A percentile compares a stretch with the other conserved stretches of the same genome.
Evolutionary conservation across 768 basidiomycete genomes (phyloP).

Genomic region (Trichaptum fuscoviolaceum): DNA sequence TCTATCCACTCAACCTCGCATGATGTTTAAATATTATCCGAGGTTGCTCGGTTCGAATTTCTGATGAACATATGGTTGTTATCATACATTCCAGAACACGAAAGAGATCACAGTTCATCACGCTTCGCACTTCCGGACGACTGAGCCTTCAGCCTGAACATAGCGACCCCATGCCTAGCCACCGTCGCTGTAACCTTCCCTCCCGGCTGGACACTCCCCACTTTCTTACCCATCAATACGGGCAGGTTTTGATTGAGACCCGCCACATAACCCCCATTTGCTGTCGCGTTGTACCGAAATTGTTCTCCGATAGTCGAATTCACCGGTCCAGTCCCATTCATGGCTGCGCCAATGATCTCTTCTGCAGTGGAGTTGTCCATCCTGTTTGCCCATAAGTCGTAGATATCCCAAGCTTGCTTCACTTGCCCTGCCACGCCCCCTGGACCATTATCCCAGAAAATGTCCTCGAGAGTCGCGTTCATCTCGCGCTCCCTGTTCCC

Average conservation of each 20-base stretch:
- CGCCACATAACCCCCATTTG: not conserved
- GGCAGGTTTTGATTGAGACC: slow-evolving; percentile 3
- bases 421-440: slow-evolving; percentile 5
- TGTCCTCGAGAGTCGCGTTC: slow-evolving; percentile 9
- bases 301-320: not conserved
- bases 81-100: no score
- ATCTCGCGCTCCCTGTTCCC: slow-evolving; percentile 5
- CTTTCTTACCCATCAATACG: slow-evolving; percentile 5
- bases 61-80: no score
- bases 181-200: slow-evolving; percentile 5
- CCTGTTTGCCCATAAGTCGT: slow-evolving; percentile 9
- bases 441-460: slow-evolving; percentile 7
- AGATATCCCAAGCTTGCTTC: slow-evolving; percentile 7
- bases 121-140: not conserved
- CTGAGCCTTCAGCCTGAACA: slow-evolving; percentile 7
- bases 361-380: slow-evolving; percentile 6
- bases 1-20: no score
- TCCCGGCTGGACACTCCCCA: slow-evolving; percentile 5
- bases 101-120: slow-evolving; percentile 3
- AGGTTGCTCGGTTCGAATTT: no score
- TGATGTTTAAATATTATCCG: no score
- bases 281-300: slow-evolving; percentile 5
- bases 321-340: slow-evolving; percentile 2
- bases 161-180: slow-evolving; percentile 2
- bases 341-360: slow-evolving; percentile 4